Base-by-base conservation (phyloP, 176 grass and related monocot species). In the Raddia guianensis region DNA sequence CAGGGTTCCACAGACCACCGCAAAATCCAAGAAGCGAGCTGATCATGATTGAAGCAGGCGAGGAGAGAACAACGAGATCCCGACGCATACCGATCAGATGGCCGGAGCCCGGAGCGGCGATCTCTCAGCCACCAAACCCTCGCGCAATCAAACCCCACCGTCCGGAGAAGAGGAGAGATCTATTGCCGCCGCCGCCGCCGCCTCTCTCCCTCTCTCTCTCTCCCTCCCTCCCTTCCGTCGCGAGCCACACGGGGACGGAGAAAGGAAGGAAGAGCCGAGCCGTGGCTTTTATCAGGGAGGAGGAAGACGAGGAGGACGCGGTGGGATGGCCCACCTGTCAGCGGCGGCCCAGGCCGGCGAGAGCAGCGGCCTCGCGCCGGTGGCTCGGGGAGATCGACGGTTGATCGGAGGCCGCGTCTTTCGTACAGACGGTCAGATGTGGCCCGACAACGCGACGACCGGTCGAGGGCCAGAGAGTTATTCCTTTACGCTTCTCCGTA, bases 41-140 rank as follows among this genome's bases (percentile, higher is more conserved):
- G 18, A n/a, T 19, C 18, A 57, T 7, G 27, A 27, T 27, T 27
- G 27, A 27, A 27, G 16, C 16, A 40, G 37, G 16, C 16, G n/a
- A 57, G 6, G 2, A 57, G 54, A 57, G 2, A 57, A 9, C 3
- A 57, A 9, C 8, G 54, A 57, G 74, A 16, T 86, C 63, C 37
- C 21, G 61, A 74, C 2, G 60, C 83, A 44, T 67, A 86, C 84
- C 84, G 8, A 20, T 80, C 69, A 57, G 43, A 80, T 45, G 12
- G 49, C 47, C 43, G 57, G 74, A 76, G 73, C 11, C 47, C 43
- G 57, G 74, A 76, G 73, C 11, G 53, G 7, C 18, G 3, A 8
- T 13, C 72, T 13, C 72, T 43, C 16, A 19, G 16, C 72, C 21
- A 34, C 45, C 74, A 68, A 49, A 7, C 16, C 52, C 12, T 9